These are phyloP conservation scores for Miscanthus lutarioriparius DNA, from an alignment of 176 grass and related monocot genomes.

Conservation along the genomic window DNA sequence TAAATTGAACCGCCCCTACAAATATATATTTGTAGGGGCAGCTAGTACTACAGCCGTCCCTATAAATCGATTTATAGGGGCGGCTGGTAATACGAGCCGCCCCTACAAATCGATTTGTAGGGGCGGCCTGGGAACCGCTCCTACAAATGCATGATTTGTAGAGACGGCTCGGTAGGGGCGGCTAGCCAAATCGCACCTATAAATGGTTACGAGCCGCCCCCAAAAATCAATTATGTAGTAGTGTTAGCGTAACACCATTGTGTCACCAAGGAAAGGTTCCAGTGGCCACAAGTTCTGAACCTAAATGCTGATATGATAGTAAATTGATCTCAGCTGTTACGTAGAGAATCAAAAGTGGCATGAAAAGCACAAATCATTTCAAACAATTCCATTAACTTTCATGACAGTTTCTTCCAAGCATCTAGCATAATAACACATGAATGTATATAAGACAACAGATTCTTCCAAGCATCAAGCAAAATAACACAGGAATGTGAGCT, in stretches of 20 bases:
- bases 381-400: not conserved
- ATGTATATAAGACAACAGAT: not conserved
- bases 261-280: not conserved
- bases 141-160: too few species aligned
- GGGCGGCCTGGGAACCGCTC: too few species aligned
- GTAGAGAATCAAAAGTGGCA: not conserved
- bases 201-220: too few species aligned
- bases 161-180: too few species aligned
- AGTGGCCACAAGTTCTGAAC: not conserved
- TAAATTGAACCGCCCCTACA: too few species aligned
- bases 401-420: not conserved
- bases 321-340: not conserved
- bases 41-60: too few species aligned
- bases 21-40: too few species aligned
- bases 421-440: not conserved
- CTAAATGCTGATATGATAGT: not conserved
- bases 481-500: not conserved
- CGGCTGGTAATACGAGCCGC: too few species aligned
- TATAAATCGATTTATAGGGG: too few species aligned
- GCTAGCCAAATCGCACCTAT: too few species aligned
- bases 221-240: too few species aligned
- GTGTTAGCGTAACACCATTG: not conserved
- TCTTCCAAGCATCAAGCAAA: not conserved
- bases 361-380: not conserved
- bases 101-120: too few species aligned